These are phyloP conservation scores for Aquilaria sinensis DNA, from an alignment of 345 rosid genomes.

Conservation along the genomic window DNA sequence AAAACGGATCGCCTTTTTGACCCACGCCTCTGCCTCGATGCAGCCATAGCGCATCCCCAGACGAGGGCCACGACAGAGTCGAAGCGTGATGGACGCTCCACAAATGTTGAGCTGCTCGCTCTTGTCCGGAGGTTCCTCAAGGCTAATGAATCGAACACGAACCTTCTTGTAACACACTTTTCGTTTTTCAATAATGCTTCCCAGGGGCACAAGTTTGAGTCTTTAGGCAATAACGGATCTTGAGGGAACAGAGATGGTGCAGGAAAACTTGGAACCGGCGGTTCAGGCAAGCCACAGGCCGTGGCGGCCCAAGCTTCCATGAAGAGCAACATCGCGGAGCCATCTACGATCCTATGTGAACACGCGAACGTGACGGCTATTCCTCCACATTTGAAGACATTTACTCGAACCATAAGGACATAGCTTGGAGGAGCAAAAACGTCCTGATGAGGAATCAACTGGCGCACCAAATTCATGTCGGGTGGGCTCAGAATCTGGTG, in stretches of 20 bases:
- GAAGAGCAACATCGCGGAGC: slow-evolving; percentile 23
- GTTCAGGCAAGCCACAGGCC: slow-evolving; percentile 3
- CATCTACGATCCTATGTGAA: slow-evolving; percentile 45
- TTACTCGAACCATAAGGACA: slow-evolving; percentile 9
- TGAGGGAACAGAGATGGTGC: neutral
- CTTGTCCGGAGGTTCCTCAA: neutral
- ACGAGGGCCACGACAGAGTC: neutral
- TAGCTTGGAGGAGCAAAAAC: neutral
- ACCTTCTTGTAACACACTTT: neutral
- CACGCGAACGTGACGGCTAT: slow-evolving; percentile 19
- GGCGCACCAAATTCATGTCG: slow-evolving; percentile 1
- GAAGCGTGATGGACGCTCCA: neutral
- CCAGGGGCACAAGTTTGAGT: neutral
- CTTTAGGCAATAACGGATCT: neutral
- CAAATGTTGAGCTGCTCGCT: neutral
- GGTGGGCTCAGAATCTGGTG: slow-evolving; percentile 23
- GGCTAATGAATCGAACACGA: neutral
- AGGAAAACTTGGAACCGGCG: neutral
- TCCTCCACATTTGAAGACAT: slow-evolving; percentile 37
- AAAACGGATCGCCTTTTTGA: neutral
- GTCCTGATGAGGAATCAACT: slow-evolving; percentile 21
- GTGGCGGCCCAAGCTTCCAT: slow-evolving; percentile 15
- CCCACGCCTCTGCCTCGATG: neutral
- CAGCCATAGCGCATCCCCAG: neutral
- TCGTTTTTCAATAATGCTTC: neutral